Conservation (phyloP, 768 basidiomycete genomes). For the Tulasnella sp. region DNA sequence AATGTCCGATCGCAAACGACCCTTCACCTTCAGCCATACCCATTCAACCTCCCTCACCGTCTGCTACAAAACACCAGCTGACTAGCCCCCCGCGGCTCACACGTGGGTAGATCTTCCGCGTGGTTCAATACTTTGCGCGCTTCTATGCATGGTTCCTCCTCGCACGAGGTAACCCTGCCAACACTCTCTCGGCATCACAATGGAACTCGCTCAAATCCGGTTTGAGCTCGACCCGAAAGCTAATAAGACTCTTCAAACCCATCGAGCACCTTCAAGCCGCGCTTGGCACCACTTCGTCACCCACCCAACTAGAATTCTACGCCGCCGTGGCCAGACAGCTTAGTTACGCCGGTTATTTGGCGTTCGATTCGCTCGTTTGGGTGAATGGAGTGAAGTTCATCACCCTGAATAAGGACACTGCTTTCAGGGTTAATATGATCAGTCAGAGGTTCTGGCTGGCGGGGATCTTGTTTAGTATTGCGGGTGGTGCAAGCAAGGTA, state of each 20-base stretch:
- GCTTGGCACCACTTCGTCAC: conserved; percentile 44
- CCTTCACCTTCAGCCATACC: not conserved
- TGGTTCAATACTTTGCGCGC: conserved; percentile 82
- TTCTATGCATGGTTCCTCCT: conserved; percentile 78
- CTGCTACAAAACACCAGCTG: not conserved
- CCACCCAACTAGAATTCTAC: conserved; percentile 50
- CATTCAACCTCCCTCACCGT: conserved; percentile 1
- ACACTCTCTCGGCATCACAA: conserved; percentile 40
- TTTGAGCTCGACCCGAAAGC: conserved; percentile 73
- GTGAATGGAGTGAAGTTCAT: conserved; percentile 63
- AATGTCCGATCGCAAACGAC: conserved; percentile 16
- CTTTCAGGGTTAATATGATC: conserved; percentile 46
- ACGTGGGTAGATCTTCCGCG: conserved; percentile 60
- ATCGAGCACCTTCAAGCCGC: conserved; percentile 89
- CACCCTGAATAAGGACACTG: conserved; percentile 46
- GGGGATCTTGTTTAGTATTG: conserved; percentile 72
- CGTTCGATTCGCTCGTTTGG: conserved; percentile 78
- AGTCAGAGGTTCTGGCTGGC: conserved; percentile 82
- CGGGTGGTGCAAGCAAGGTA: conserved; percentile 60
- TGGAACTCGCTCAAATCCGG: conserved; percentile 81
- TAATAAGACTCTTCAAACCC: conserved; percentile 87
- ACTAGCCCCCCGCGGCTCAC: no score
- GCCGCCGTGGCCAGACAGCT: conserved; percentile 74
- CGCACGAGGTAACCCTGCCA: conserved; percentile 52
- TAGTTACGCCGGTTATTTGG: conserved; percentile 77